These are phyloP conservation scores for Raffaelea ambrosiae DNA, from an alignment of 2,329 filamentous ascomycete genomes.

Conservation along the genomic window DNA sequence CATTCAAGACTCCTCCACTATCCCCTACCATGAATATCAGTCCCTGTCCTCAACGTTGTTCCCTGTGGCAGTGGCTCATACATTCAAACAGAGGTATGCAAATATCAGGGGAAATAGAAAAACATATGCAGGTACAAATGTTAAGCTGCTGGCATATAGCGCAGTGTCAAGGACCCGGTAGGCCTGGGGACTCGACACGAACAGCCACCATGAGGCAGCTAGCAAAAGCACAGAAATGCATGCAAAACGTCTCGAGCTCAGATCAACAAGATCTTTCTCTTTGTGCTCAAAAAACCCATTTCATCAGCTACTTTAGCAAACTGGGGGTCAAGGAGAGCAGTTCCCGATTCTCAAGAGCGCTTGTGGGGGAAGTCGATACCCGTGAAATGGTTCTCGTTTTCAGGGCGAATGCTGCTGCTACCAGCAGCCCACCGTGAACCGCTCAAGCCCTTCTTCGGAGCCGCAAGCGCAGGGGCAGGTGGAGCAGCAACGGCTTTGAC, in stretches of 20 bases:
- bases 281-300: not conserved
- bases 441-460: slow-evolving; percentile 1
- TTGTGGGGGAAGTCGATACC: not conserved
- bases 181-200: too few species aligned
- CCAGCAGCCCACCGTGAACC: slow-evolving; percentile 9
- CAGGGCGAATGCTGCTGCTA: not conserved
- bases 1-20: too few species aligned
- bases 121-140: not conserved
- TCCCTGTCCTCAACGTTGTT: too few species aligned
- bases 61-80: not conserved
- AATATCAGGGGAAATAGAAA: slow-evolving; percentile 1
- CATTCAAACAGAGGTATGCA: not conserved
- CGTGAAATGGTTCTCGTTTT: slow-evolving; percentile 5
- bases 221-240: not conserved
- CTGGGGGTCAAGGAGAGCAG: not conserved
- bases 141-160: too few species aligned
- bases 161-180: too few species aligned
- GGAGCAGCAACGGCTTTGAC: too few species aligned
- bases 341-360: too few species aligned
- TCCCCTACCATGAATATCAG: too few species aligned
- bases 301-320: not conserved
- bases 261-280: not conserved
- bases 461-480: not conserved
- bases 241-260: not conserved
- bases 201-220: not conserved